Conservation (phyloP, 2,329 filamentous ascomycete genomes). For the Verticillium albo-atrum region DNA sequence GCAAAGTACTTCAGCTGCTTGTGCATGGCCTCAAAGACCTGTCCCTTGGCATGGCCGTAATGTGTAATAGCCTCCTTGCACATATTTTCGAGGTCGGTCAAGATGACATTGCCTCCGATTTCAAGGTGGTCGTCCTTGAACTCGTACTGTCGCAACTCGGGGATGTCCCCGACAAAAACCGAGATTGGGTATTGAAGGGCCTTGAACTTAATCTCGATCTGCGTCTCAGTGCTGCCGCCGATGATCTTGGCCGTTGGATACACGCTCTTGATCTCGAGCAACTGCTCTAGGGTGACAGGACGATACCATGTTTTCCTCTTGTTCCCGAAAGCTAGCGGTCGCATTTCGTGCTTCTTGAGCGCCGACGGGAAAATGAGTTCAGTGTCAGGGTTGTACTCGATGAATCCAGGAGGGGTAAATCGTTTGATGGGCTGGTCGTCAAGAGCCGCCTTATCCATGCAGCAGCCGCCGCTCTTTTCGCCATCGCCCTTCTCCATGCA, state of each 20-base stretch:
- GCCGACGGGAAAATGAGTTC: conserved; percentile 91
- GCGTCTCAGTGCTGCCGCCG: conserved; percentile 92
- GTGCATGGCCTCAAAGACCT: conserved; percentile 85
- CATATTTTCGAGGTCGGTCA: conserved; percentile 87
- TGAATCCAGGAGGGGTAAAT: conserved; percentile 87
- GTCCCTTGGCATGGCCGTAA: conserved; percentile 67
- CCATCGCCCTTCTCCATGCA: conserved; percentile 62
- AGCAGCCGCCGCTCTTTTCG: conserved; percentile 51
- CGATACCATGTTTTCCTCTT: conserved; percentile 93
- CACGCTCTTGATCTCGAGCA: conserved; percentile 85
- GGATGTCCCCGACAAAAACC: conserved; percentile 89
- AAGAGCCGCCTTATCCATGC: conserved; percentile 54
- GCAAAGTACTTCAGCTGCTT: conserved; percentile 96
- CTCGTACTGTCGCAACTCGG: conserved; percentile 77
- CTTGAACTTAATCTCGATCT: conserved; percentile 99
- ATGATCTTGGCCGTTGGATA: conserved; percentile 90
- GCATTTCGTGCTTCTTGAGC: conserved; percentile 77
- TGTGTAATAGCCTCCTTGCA: conserved; percentile 73
- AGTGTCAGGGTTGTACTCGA: conserved; percentile 89
- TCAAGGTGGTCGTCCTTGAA: conserved; percentile 81
- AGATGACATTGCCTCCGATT: conserved; percentile 84
- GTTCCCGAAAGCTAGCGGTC: conserved; percentile 83
- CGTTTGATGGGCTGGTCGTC: conserved; percentile 53
- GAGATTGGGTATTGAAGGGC: conserved; percentile 85
- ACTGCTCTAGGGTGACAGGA: conserved; percentile 78